Conservation (phyloP, 108 stramenopile species). For the Nitzschia sp. region DNA sequence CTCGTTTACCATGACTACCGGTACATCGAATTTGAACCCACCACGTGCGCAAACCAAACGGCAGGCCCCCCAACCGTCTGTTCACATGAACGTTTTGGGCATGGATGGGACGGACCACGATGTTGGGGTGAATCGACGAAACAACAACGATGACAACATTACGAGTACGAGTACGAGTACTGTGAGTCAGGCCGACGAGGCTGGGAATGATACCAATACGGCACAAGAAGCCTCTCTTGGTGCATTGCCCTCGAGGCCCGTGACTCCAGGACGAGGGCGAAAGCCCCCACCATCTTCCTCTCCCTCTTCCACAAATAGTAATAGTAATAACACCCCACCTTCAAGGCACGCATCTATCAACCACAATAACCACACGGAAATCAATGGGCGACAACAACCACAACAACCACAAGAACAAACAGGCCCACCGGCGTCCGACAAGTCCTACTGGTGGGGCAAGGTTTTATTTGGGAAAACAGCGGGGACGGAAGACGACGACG, state of each 20-base stretch:
- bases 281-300: neutral
- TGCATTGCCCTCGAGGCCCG: neutral
- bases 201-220: neutral
- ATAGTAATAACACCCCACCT: neutral
- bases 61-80: constrained; percentile 16
- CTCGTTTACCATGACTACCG: too few species aligned
- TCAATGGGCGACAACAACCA: neutral
- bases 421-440: neutral
- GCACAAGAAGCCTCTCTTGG: neutral
- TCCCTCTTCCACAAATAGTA: neutral
- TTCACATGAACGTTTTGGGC: constrained; percentile 32
- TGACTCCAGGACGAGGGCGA: neutral
- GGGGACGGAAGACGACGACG: neutral
- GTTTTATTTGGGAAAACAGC: neutral
- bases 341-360: neutral
- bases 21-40: too few species aligned
- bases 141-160: neutral
- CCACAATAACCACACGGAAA: neutral
- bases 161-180: neutral
- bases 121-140: neutral
- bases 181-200: neutral
- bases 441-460: neutral
- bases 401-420: neutral
- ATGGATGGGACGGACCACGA: constrained; percentile 23
- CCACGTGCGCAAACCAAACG: constrained; percentile 9